Conservation (phyloP, 805 yeast species). For the Candida railenensis region DNA sequence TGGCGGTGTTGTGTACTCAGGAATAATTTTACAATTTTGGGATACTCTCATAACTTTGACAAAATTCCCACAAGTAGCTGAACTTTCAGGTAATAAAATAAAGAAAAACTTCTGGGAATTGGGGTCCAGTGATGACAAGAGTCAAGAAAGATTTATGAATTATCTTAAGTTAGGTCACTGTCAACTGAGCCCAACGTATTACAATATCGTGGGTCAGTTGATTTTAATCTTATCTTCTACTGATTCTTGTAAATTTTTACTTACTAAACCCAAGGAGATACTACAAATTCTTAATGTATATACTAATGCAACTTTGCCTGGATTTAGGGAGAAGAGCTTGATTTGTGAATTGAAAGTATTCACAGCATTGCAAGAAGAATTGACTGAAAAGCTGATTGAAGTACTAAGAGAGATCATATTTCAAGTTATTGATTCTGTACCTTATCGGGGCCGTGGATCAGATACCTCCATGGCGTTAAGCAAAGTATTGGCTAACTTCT, state of each 20-base stretch:
- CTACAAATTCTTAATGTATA: neutral
- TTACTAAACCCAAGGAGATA: neutral
- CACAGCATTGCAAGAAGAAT: neutral
- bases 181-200: slow-evolving; percentile 52
- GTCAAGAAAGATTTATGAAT: slow-evolving; percentile 43
- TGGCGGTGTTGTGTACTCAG: slow-evolving; percentile 42
- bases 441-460: neutral
- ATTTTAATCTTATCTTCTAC: slow-evolving; percentile 14
- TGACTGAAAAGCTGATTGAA: neutral
- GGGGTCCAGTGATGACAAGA: slow-evolving; percentile 41
- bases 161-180: slow-evolving; percentile 55
- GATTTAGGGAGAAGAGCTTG: slow-evolving; percentile 2
- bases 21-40: slow-evolving; percentile 48
- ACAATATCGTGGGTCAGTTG: slow-evolving; percentile 23
- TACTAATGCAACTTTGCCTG: neutral
- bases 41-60: slow-evolving; percentile 46
- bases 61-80: slow-evolving; percentile 15
- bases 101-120: slow-evolving; percentile 53
- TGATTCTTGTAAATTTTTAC: neutral
- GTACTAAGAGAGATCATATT: neutral
- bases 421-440: slow-evolving; percentile 1
- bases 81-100: slow-evolving; percentile 17
- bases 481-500: slow-evolving; percentile 1
- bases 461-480: neutral
- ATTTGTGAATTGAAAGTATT: neutral